Evolutionary conservation across 192 early-diverging fungal species (phyloP).

Genomic region (Kickxella alabastrina): DNA sequence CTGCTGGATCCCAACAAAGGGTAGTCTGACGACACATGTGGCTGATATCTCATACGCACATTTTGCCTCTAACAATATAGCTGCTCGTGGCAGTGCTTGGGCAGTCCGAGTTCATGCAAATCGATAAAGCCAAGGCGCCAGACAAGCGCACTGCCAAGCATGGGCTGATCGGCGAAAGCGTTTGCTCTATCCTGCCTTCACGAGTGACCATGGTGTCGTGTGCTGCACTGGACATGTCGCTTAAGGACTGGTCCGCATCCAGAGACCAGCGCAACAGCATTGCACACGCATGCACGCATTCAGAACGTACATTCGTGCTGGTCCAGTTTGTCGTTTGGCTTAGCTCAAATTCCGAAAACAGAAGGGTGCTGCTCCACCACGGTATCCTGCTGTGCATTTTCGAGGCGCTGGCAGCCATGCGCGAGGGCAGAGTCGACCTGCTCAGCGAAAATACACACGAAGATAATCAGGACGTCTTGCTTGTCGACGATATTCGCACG

Average conservation of each 20-base stretch:
- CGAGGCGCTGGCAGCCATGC: slow-evolving; percentile 12
- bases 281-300: too few relatives aligned
- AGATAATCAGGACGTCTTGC: background rate
- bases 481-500: slow-evolving; percentile 16
- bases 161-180: too few relatives aligned
- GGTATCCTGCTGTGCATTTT: background rate
- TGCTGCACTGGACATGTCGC: background rate
- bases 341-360: slow-evolving; percentile 9
- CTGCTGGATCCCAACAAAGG: too few relatives aligned
- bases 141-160: too few relatives aligned
- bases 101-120: too few relatives aligned
- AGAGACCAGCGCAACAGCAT: background rate
- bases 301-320: slow-evolving; percentile 11
- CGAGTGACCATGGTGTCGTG: slow-evolving; percentile 6
- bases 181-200: slow-evolving; percentile 13
- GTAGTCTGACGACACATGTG: too few relatives aligned
- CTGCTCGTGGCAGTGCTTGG: too few relatives aligned
- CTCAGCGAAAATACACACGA: slow-evolving; percentile 4
- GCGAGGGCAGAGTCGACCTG: slow-evolving; percentile 6
- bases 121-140: too few relatives aligned
- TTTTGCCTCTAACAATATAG: too few relatives aligned
- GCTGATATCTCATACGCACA: too few relatives aligned
- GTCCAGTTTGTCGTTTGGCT: slow-evolving; percentile 24
- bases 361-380: slow-evolving; percentile 29
- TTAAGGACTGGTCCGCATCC: background rate